Base-by-base conservation (phyloP, 306 rosid species). In the Medicago lupulina region DNA sequence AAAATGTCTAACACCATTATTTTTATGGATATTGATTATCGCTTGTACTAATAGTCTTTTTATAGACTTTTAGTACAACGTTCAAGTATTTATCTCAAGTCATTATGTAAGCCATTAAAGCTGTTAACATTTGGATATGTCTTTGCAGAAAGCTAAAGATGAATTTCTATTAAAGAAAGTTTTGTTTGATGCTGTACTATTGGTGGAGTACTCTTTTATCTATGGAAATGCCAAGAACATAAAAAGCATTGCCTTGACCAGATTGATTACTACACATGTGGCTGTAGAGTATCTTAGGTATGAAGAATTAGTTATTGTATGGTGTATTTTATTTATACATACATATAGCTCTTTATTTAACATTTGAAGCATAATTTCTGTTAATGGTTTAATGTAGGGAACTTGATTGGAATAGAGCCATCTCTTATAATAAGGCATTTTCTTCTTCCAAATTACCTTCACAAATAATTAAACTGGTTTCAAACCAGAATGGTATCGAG, bases 181-280 rank as follows among this genome's bases (percentile, higher is more conserved):
- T 85, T 67, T 93, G 18, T 87, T 74, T 76, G 97, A 93, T 86
- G 89, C 83, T 59, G 43, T 89, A 53, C 75, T 93, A 79, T 82
- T 91, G 85, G 96, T 83, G 34, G 98, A 89, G 7, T 93, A 89
- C 79, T 83, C 96, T 59, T 89, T 83, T 81, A 79, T 88, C 34
- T 79, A 79, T 68, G 78, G 64, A 67, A 81, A 86, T 76, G 65
- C 79, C 43, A 79, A 83, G 59, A 64, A 9, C 82, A 39, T 77
- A 66, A 50, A 54, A 54, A 54, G 3, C 19, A 87, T 87, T 69
- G 71, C 87, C 67, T 74, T 88, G 79, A 83, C 85, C 75, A 91
- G 86, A 82, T 76, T 94, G 87, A 77, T 94, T 84, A 78, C 79
- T 82, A 74, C 88, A 14, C 85, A 90, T 3, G 88, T 83, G 76